Conservation (phyloP, 2,329 filamentous ascomycete species). For the Teratosphaeria pseudoeucalypti region DNA sequence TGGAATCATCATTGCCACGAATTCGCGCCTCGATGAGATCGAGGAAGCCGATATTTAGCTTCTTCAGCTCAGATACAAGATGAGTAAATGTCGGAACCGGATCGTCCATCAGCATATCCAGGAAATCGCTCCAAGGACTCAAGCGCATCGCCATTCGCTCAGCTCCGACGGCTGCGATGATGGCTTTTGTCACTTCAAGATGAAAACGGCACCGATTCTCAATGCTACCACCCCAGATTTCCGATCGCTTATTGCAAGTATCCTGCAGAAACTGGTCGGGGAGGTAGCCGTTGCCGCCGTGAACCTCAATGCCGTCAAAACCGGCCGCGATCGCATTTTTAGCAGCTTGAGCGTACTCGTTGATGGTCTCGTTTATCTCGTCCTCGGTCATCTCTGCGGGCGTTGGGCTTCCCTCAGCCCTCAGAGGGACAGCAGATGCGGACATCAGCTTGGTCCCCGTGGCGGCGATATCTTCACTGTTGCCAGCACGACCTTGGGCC, state of each 20-base stretch:
- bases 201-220: slow-evolving; percentile 47
- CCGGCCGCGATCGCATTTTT: slow-evolving; percentile 45
- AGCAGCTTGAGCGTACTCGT: slow-evolving; percentile 36
- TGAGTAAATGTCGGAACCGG: slow-evolving; percentile 52
- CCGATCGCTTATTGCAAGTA: slow-evolving; percentile 40
- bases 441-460: slow-evolving; percentile 17
- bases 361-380: slow-evolving; percentile 34
- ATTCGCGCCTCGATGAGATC: slow-evolving; percentile 50
- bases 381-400: slow-evolving; percentile 29
- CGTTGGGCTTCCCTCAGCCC: slow-evolving; percentile 11
- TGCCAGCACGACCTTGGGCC: slow-evolving; percentile 39
- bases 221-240: slow-evolving; percentile 41
- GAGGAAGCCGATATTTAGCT: slow-evolving; percentile 45
- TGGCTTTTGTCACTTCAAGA: slow-evolving; percentile 42
- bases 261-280: slow-evolving; percentile 44
- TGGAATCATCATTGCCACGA: slow-evolving; percentile 29
- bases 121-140: slow-evolving; percentile 49
- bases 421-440: slow-evolving; percentile 23
- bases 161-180: slow-evolving; percentile 36
- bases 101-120: slow-evolving; percentile 52
- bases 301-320: slow-evolving; percentile 44
- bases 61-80: slow-evolving; percentile 39
- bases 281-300: slow-evolving; percentile 41
- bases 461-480: slow-evolving; percentile 16
- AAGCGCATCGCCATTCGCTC: slow-evolving; percentile 44